These are phyloP conservation scores for Ophiocordyceps unilateralis DNA, from an alignment of 2,329 filamentous ascomycete species.

Conservation along the genomic window DNA sequence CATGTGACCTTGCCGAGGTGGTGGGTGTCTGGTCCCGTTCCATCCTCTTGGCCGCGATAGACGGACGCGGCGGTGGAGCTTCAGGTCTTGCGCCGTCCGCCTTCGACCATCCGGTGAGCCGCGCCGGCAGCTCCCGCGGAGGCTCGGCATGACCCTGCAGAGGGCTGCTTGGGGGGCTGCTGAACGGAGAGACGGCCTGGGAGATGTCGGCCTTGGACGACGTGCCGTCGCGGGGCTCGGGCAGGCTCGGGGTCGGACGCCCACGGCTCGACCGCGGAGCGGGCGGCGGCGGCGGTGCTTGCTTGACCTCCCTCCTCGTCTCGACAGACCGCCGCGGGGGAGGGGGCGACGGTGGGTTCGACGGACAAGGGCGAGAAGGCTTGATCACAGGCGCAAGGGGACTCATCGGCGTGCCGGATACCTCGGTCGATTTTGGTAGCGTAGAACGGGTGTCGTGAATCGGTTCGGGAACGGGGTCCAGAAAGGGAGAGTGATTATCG, in stretches of 20 bases:
- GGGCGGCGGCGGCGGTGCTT: constrained; percentile 46
- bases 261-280: constrained; percentile 64
- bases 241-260: constrained; percentile 14
- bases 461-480: constrained; percentile 29
- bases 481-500: constrained; percentile 25
- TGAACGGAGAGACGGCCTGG: constrained; percentile 58
- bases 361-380: constrained; percentile 29
- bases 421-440: constrained; percentile 29
- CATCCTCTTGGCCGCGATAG: constrained; percentile 24
- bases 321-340: constrained; percentile 47
- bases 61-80: constrained; percentile 34
- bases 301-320: constrained; percentile 25
- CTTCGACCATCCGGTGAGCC: constrained; percentile 17
- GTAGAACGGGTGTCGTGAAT: constrained; percentile 22
- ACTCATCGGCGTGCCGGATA: constrained; percentile 37
- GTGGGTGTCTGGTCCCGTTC: constrained; percentile 26
- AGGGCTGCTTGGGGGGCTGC: constrained; percentile 63
- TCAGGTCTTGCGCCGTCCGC: constrained; percentile 21
- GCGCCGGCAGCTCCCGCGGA: constrained; percentile 29
- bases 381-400: constrained; percentile 23
- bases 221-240: constrained; percentile 4
- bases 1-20: constrained; percentile 14
- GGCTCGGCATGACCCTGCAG: constrained; percentile 29
- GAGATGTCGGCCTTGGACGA: constrained; percentile 7
- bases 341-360: constrained; percentile 43